A percentile compares a stretch with the other conserved stretches of the same genome.
These are phyloP conservation scores for Mycena albidolilacea DNA, from an alignment of 768 basidiomycete species.

Conservation along the genomic window DNA sequence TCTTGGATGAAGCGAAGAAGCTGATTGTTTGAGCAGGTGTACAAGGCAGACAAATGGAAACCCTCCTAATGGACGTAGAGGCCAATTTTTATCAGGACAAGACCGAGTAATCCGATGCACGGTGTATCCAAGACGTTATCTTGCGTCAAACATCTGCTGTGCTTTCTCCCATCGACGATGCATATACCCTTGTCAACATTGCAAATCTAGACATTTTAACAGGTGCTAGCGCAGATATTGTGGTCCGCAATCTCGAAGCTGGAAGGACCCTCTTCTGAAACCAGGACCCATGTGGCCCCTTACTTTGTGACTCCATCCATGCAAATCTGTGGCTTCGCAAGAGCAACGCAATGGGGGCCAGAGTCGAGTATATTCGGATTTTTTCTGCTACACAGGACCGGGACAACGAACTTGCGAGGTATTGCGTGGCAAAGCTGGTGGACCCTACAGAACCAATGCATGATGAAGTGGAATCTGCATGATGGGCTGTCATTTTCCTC, in stretches of 20 bases:
- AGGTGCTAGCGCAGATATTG: background rate
- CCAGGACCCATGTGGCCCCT: background rate
- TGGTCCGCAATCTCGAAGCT: background rate
- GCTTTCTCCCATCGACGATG: too few relatives aligned
- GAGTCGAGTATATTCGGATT: background rate
- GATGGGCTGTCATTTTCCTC: constrained; percentile 2
- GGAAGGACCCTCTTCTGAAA: background rate
- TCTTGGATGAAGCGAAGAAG: too few relatives aligned
- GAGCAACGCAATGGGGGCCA: too few relatives aligned
- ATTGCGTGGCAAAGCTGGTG: background rate
- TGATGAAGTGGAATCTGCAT: background rate
- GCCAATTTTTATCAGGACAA: too few relatives aligned
- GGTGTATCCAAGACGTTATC: too few relatives aligned
- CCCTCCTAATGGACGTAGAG: too few relatives aligned
- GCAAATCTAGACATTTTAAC: too few relatives aligned
- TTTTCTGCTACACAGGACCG: background rate
- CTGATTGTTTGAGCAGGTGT: too few relatives aligned
- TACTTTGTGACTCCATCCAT: background rate
- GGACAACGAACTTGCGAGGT: background rate
- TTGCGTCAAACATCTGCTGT: too few relatives aligned
- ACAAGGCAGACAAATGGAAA: too few relatives aligned
- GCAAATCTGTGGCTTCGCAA: background rate
- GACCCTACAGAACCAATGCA: background rate
- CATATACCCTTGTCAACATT: too few relatives aligned
- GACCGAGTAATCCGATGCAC: too few relatives aligned